Base-by-base conservation (phyloP, 805 yeast genomes). In the Kazachstania kunashirensis region DNA sequence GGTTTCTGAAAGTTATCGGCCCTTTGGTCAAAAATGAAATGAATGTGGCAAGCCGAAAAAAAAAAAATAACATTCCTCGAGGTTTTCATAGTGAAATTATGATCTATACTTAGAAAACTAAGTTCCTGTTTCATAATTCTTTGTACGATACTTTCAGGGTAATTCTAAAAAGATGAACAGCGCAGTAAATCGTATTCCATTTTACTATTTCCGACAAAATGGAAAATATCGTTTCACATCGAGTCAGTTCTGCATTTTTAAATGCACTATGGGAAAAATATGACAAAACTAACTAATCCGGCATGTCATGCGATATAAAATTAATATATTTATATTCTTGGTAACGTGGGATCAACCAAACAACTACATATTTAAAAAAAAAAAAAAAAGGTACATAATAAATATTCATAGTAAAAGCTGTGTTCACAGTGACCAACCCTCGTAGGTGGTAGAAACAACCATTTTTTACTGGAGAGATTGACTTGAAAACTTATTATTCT, bases 1-100 rank as follows among this genome's bases (percentile, higher is more conserved):
- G 10, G 15, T n/a, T 15, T 26, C 15, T 26, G 29, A 26, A 26
- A 26, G 29, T 26, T 26, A 26, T 26, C 29, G 29, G 29, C 29
- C 12, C 13, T 14, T 26, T 21, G 8, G 8, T 21, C 24, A 21
- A 21, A 21, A 21, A 21, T 12, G 18, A n/a, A n/a, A n/a, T n/a
- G n/a, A n/a, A n/a, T n/a, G n/a, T n/a, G n/a, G n/a, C n/a, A n/a
- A n/a, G n/a, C n/a, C n/a, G n/a, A n/a, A n/a, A n/a, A n/a, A n/a
- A n/a, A n/a, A n/a, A n/a, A n/a, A n/a, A 14, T 26, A 5, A 26
- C 13, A 26, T 26, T 26, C 13, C 15, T 26, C 5, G 5, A 14
- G 15, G 7, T 13, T 26, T 14, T 10, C 5, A 11, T 8, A n/a
- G 2, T 14, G 29, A 7, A n/a, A 15, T 14, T 16, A 26, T 18